These are phyloP conservation scores for Coemansia asiatica DNA, from an alignment of 192 early-diverging fungal genomes.

Conservation along the genomic window DNA sequence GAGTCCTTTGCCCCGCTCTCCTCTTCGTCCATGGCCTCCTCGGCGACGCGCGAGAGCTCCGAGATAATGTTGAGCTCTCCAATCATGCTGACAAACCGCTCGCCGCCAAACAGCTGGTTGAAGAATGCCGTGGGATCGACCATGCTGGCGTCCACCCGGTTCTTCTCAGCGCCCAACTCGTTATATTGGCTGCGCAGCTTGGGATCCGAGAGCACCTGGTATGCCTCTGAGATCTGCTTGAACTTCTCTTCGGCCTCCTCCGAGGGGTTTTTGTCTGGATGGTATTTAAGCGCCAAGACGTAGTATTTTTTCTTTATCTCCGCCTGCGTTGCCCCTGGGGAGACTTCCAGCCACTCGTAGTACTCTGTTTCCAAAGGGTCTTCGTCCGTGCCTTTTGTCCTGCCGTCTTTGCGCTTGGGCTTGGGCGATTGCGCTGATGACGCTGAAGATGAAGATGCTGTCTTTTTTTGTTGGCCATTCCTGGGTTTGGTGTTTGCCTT, in stretches of 20 bases:
- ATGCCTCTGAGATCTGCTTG: slow-evolving; percentile 95
- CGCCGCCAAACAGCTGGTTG: slow-evolving; percentile 94
- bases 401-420: slow-evolving; percentile 37
- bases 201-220: slow-evolving; percentile 93
- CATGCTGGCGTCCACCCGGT: slow-evolving; percentile 61
- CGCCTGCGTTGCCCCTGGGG: slow-evolving; percentile 68
- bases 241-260: slow-evolving; percentile 67
- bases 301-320: slow-evolving; percentile 94
- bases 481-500: slow-evolving; percentile 20
- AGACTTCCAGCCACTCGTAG: slow-evolving; percentile 86
- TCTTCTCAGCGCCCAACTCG: slow-evolving; percentile 70
- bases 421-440: slow-evolving; percentile 15
- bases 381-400: slow-evolving; percentile 62
- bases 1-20: slow-evolving; percentile 20
- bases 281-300: slow-evolving; percentile 59
- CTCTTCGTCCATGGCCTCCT: slow-evolving; percentile 62
- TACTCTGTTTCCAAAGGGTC: slow-evolving; percentile 79
- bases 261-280: slow-evolving; percentile 60
- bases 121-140: slow-evolving; percentile 95
- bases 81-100: slow-evolving; percentile 95
- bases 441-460: not conserved
- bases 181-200: slow-evolving; percentile 87
- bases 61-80: slow-evolving; percentile 95
- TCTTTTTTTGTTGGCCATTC: not conserved
- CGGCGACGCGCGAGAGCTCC: slow-evolving; percentile 83